Evolutionary conservation across 2,329 filamentous ascomycete species (phyloP).

Genomic region (Aspergillus tubingensis): DNA sequence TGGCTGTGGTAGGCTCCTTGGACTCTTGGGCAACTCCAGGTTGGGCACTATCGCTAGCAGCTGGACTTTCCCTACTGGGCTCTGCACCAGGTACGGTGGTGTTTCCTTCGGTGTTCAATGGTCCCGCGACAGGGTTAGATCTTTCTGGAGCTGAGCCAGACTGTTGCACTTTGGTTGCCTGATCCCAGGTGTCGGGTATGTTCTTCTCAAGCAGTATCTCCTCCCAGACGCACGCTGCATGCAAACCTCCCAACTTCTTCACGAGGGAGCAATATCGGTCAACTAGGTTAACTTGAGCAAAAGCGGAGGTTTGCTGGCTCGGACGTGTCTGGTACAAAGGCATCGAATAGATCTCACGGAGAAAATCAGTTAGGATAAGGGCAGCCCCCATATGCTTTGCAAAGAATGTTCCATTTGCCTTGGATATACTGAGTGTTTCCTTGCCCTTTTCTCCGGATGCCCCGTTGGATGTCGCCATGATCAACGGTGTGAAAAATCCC

Average conservation of each 20-base stretch:
- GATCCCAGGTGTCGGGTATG: slow-evolving; percentile 65
- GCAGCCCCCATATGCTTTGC: slow-evolving; percentile 76
- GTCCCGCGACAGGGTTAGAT: slow-evolving; percentile 40
- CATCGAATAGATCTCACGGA: slow-evolving; percentile 71
- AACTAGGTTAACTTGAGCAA: slow-evolving; percentile 76
- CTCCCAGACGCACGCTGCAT: slow-evolving; percentile 81
- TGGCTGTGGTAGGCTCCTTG: slow-evolving; percentile 22
- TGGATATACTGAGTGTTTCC: slow-evolving; percentile 22
- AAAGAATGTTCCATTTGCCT: slow-evolving; percentile 69
- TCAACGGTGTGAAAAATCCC: slow-evolving; percentile 72
- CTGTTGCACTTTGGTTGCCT: slow-evolving; percentile 46
- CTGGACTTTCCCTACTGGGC: slow-evolving; percentile 28
- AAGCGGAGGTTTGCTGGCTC: slow-evolving; percentile 60
- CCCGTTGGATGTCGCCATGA: slow-evolving; percentile 32
- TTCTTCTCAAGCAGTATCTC: slow-evolving; percentile 73
- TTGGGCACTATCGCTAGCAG: slow-evolving; percentile 22
- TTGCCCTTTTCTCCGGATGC: slow-evolving; percentile 2
- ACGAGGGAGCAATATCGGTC: slow-evolving; percentile 80
- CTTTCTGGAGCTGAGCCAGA: slow-evolving; percentile 42
- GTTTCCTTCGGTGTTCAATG: slow-evolving; percentile 24
- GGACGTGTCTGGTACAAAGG: slow-evolving; percentile 66
- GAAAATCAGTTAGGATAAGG: slow-evolving; percentile 73
- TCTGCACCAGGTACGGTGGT: slow-evolving; percentile 26
- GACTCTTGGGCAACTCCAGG: slow-evolving; percentile 16
- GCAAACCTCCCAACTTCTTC: slow-evolving; percentile 71